Base-by-base conservation (phyloP, 2,329 filamentous ascomycete species). In the Colletotrichum siamense region DNA sequence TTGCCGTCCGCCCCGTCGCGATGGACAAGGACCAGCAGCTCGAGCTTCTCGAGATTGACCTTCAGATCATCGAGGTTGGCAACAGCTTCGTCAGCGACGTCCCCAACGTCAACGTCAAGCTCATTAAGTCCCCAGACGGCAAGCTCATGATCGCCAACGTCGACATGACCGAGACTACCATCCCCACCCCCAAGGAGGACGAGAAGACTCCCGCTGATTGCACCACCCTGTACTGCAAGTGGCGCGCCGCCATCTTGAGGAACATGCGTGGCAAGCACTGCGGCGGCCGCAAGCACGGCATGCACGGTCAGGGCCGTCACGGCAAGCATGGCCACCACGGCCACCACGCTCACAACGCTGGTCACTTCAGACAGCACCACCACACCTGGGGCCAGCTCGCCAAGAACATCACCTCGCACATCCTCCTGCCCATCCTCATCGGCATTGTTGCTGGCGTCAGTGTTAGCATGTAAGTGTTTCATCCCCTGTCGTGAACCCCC, bases 371-470 rank as follows among this genome's bases (percentile, higher is more conserved):
- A 63, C 66, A 76, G 30, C 81, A 79, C 76, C 77, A 83, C 69
- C 82, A 83, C 79, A 82, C 79, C 71, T 89, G 90, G 85, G 83
- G 86, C 69, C 85, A 87, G 76, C 83, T 92, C 30, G 78, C 92
- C 63, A 87, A 88, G 80, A 90, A 90, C 79, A 87, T 94, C 66
- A 87, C 90, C 77, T 87, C 91, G 49, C 91, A 93, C 77, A 89
- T 95, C 61, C 83, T 95, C 64, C 87, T 95, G 52, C 94, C 94
- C 3, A 88, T 95, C 69, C 85, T 94, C 69, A 89, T 95, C 78
- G 94, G 94, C 75, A 89, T 95, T 78, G 88, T 92, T 28, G 92
- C 93, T 61, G 94, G 94, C 81, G 89, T 95, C 71, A 88, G 89
- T 34, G 92, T 93, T 78, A 94, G 93, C 83, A 83, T 94, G 89